Conservation (phyloP, 2,329 filamentous ascomycete genomes). For the Ophiocordyceps camponoti-leonardi region DNA sequence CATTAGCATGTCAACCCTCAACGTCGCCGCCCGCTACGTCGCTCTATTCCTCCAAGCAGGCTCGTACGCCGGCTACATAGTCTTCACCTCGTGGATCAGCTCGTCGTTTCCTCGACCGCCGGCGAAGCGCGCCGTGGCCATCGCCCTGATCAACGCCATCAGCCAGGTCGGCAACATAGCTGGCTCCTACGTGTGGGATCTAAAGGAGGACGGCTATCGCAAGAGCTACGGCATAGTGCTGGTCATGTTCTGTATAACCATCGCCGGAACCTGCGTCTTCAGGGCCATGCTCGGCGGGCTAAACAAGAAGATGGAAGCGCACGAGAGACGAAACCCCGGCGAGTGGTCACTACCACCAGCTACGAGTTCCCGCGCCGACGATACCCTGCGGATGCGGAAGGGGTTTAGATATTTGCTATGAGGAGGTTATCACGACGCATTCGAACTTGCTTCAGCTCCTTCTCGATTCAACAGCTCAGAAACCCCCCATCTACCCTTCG, state of each 20-base stretch:
- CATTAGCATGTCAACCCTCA: constrained; percentile 40
- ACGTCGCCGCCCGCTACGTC: constrained; percentile 38
- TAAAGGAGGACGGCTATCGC: constrained; percentile 41
- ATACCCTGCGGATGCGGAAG: constrained; percentile 25
- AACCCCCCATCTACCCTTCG: background rate
- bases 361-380: constrained; percentile 22
- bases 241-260: constrained; percentile 44
- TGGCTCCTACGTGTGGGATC: constrained; percentile 44
- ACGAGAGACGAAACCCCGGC: constrained; percentile 21
- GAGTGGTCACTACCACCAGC: constrained; percentile 10
- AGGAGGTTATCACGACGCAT: too few relatives aligned
- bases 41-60: constrained; percentile 41
- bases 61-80: constrained; percentile 40
- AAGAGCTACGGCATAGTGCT: constrained; percentile 48
- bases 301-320: constrained; percentile 29
- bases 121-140: constrained; percentile 42
- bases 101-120: constrained; percentile 40
- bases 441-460: too few relatives aligned
- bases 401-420: constrained; percentile 30
- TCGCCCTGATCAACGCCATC: constrained; percentile 43
- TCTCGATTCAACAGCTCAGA: background rate
- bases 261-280: constrained; percentile 32
- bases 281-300: constrained; percentile 25
- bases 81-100: constrained; percentile 41
- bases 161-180: constrained; percentile 41